Percentiles rank a stretch among this genome's conserved stretches.
phyloP scores from a whole-genome alignment of 345 rosid species.

The Gossypium herbaceum region DNA sequence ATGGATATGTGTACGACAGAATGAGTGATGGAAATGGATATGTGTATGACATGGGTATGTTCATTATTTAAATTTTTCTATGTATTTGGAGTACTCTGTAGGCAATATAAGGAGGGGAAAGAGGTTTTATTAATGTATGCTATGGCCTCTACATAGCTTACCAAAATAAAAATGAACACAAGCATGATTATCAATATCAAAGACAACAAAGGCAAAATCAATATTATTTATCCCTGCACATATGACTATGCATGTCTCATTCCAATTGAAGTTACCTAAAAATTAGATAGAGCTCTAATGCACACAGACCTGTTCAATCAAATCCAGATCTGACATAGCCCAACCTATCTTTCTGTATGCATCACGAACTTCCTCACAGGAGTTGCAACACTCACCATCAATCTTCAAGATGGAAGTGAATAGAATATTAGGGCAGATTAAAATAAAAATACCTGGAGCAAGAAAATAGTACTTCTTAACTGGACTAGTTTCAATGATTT shows the following conservation, averaged over 20 bases:
- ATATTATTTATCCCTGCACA: neutral
- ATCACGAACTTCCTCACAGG: conserved; percentile 88
- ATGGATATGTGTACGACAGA: neutral
- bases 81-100: neutral
- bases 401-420: conserved; percentile 33
- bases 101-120: neutral
- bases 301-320: conserved; percentile 73
- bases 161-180: neutral
- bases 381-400: conserved; percentile 81
- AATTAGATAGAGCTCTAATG: neutral
- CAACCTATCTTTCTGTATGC: conserved; percentile 88
- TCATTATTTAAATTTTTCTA: neutral
- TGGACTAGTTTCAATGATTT: neutral
- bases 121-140: neutral
- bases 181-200: conserved; percentile 5
- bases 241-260: neutral
- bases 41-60: neutral
- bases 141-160: neutral
- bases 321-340: conserved; percentile 63
- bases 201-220: neutral
- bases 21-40: too few species aligned
- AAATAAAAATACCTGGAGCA: neutral
- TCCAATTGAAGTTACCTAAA: neutral
- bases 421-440: neutral
- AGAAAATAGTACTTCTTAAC: neutral